phyloP scores from a whole-genome alignment of 2,329 filamentous ascomycete species.

The Fusarium sp. region DNA sequence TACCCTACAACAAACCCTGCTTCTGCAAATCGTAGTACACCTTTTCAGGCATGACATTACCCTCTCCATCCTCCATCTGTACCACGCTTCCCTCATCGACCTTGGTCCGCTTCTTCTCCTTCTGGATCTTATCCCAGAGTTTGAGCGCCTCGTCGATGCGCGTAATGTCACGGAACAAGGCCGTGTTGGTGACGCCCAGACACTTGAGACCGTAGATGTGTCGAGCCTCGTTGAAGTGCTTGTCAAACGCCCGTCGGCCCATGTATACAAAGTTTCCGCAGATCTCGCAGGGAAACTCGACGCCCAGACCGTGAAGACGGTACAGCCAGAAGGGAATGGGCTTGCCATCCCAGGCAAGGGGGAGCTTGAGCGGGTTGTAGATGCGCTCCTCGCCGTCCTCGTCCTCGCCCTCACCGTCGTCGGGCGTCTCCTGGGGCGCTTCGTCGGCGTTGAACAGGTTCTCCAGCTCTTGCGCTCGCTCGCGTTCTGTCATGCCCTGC shows the following conservation, averaged over 20 bases:
- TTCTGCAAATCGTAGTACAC: constrained; percentile 96
- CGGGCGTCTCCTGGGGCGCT: constrained; percentile 49
- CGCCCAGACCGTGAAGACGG: constrained; percentile 92
- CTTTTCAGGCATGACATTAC: constrained; percentile 99
- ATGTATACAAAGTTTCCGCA: constrained; percentile 99
- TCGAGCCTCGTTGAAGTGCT: constrained; percentile 94
- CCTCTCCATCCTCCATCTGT: constrained; percentile 97
- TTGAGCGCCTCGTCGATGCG: constrained; percentile 87
- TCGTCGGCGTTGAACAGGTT: constrained; percentile 70
- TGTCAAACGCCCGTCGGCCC: constrained; percentile 94
- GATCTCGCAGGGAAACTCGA: constrained; percentile 95
- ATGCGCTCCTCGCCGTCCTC: constrained; percentile 86
- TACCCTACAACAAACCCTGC: constrained; percentile 77
- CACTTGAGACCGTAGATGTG: constrained; percentile 96
- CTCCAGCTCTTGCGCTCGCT: constrained; percentile 92
- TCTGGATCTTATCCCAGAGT: constrained; percentile 92
- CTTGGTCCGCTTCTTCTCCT: constrained; percentile 81
- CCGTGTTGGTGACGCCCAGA: constrained; percentile 89
- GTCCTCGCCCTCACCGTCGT: constrained; percentile 73
- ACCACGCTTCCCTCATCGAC: constrained; percentile 84
- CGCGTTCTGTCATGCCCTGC: constrained; percentile 96
- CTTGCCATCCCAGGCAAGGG: constrained; percentile 97
- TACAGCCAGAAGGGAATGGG: constrained; percentile 99
- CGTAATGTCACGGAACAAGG: constrained; percentile 92
- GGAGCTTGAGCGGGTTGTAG: constrained; percentile 96